phyloP scores from a whole-genome alignment of 805 yeast genomes.

The Nakazawaea holstii region DNA sequence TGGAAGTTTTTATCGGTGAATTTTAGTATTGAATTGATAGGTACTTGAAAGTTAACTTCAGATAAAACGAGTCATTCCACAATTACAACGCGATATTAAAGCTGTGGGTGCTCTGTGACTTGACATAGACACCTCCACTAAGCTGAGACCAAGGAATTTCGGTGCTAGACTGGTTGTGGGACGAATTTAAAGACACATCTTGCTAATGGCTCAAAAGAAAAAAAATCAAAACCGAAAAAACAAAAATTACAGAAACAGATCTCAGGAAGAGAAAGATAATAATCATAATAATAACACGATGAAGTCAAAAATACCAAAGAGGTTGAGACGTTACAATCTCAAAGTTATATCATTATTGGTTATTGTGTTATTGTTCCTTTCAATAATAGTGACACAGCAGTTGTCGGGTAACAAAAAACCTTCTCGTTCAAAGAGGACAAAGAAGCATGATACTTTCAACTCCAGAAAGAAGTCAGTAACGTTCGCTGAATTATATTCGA shows the following conservation, averaged over 20 bases:
- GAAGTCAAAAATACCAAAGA: background rate
- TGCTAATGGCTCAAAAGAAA: too few species aligned
- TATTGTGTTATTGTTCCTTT: background rate
- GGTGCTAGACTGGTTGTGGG: conserved; percentile 56
- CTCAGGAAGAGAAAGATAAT: too few species aligned
- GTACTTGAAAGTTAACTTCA: too few species aligned
- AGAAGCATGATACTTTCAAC: background rate
- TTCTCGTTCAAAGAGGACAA: background rate
- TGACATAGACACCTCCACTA: too few species aligned
- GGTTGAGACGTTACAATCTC: background rate
- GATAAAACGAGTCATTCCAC: too few species aligned
- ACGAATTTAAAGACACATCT: conserved; percentile 35
- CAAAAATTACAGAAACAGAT: background rate
- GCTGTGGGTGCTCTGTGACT: too few species aligned
- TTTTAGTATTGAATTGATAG: too few species aligned
- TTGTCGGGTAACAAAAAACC: background rate
- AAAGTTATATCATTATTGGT: background rate
- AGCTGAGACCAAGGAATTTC: too few species aligned
- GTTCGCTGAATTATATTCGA: conserved; percentile 10
- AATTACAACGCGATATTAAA: too few species aligned
- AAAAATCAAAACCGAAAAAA: background rate
- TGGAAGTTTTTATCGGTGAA: too few species aligned
- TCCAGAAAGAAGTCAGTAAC: conserved; percentile 7
- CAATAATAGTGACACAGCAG: background rate
- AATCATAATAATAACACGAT: too few species aligned